Evolutionary conservation across 805 yeast species (phyloP), one percentile per base, ranked within the genome.

Genomic region (Candida golubevii): DNA sequence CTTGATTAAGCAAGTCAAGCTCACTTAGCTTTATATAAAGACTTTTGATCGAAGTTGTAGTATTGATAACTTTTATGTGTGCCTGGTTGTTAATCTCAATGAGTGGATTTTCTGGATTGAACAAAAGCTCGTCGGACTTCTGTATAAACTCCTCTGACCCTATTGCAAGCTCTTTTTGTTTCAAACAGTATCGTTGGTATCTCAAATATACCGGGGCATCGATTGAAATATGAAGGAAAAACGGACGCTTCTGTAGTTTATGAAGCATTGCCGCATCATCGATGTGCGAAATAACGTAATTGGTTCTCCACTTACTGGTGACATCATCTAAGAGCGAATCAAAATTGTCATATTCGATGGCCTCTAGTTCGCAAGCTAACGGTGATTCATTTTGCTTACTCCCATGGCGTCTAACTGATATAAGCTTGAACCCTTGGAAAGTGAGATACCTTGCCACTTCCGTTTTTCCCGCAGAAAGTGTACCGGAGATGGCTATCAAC

Each of bases 401-500:
- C 12, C 26, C 7, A 12, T 23, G 12, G 23, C 13, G 7, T 34
- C 35, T 38, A 27, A 52, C 44, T 10, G 53, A 38, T 15, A 67
- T 50, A n/a, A 58, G 50, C 45, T 58, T 57, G 62, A 82, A 83
- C 13, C 84, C 86, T 46, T 75, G 79, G 37, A 64, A 63, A 3
- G 69, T 65, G 39, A 86, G 65, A 57, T 79, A 84, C 35, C 78
- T 63, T 1, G 80, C 80, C 1, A 83, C 80, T 46, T 80, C 83
- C 2, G 79, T 71, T 53, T 82, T 79, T 1, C 95, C 95, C 12
- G 89, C 74, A 36, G 80, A 72, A 0, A 75, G 55, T 0, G 88
- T 75, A 0, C 95, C 95, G 0, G 90, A 79, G 6, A 86, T 71
- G 2, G 91, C 93, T 23, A 86, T 75, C 35, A 87, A 69, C 95